Percentiles rank a stretch among this genome's conserved stretches.
These are phyloP conservation scores for Centella asiatica DNA, from an alignment of 129 eudicot genomes.

Conservation along the genomic window DNA sequence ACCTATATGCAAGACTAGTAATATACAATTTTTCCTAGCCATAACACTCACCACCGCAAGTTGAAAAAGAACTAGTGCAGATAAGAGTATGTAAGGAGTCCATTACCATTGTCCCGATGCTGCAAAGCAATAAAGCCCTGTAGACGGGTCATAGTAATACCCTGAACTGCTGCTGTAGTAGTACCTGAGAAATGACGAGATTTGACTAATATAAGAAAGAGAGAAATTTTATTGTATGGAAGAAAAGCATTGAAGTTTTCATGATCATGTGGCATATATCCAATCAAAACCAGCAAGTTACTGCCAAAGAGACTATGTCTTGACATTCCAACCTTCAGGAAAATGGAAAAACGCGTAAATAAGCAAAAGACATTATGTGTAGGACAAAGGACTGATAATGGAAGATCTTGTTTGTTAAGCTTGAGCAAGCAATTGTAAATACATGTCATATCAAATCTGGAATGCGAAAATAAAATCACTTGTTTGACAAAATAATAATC, in stretches of 20 bases:
- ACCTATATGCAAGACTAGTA: not conserved
- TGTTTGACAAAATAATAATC: too few relatives aligned
- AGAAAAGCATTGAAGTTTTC: not conserved
- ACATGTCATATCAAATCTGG: too few relatives aligned
- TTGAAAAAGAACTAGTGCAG: not conserved
- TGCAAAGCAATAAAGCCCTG: slow-evolving; percentile 69
- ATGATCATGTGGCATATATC: not conserved
- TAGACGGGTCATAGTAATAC: slow-evolving; percentile 79
- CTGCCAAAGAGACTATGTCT: not conserved
- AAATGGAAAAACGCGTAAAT: not conserved
- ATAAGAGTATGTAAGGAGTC: not conserved
- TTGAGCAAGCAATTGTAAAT: too few relatives aligned
- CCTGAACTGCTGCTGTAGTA: slow-evolving; percentile 90
- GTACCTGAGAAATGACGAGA: slow-evolving; percentile 47
- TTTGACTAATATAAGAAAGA: not conserved
- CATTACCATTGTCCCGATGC: slow-evolving; percentile 83
- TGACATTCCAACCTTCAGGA: not conserved
- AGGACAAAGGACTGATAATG: too few relatives aligned
- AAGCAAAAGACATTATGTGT: not conserved
- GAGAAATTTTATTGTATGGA: not conserved
- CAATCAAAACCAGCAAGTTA: not conserved
- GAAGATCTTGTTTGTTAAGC: too few relatives aligned
- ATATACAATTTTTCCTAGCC: not conserved
- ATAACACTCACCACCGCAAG: not conserved
- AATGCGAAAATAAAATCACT: too few relatives aligned